A percentile compares a stretch with the other conserved stretches of the same genome.
Conservation (phyloP, 1,139 yeast genomes). For the Pichia sp. region DNA sequence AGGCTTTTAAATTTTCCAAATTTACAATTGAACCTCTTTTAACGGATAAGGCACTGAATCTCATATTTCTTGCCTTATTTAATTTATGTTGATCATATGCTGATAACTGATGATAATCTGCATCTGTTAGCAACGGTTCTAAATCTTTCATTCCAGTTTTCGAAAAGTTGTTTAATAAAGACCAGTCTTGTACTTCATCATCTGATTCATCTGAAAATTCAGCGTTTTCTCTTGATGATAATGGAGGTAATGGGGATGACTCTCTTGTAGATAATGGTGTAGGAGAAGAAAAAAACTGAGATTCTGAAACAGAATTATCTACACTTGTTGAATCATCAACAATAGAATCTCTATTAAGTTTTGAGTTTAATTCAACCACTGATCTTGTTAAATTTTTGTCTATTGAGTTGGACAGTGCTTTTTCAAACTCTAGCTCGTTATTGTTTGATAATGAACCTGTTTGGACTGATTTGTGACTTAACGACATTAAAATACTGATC, state of each 20-base stretch:
- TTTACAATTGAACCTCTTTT: slow-evolving; percentile 40
- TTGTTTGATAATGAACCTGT: no score
- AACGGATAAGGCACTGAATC: slow-evolving; percentile 62
- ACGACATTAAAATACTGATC: no score
- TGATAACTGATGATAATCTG: slow-evolving; percentile 48
- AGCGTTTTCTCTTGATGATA: neutral
- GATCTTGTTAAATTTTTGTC: no score
- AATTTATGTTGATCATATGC: slow-evolving; percentile 48
- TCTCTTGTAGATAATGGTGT: slow-evolving; percentile 3
- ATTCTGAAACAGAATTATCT: neutral
- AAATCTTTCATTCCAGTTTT: slow-evolving; percentile 77
- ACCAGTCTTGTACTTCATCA: slow-evolving; percentile 73
- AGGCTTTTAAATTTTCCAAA: slow-evolving; percentile 27
- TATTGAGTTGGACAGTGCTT: no score
- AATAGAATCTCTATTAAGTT: no score
- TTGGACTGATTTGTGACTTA: no score
- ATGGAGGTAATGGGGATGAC: slow-evolving; percentile 3
- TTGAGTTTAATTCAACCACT: no score
- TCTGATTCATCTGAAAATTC: slow-evolving; percentile 35
- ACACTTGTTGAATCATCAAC: no score
- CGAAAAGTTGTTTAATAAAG: slow-evolving; percentile 31
- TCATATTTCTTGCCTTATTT: slow-evolving; percentile 53
- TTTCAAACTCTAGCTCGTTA: no score
- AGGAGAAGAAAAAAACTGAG: neutral
- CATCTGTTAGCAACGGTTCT: slow-evolving; percentile 43